Conservation (phyloP, 495 filamentous ascomycete genomes). For the Neurospora sp. region DNA sequence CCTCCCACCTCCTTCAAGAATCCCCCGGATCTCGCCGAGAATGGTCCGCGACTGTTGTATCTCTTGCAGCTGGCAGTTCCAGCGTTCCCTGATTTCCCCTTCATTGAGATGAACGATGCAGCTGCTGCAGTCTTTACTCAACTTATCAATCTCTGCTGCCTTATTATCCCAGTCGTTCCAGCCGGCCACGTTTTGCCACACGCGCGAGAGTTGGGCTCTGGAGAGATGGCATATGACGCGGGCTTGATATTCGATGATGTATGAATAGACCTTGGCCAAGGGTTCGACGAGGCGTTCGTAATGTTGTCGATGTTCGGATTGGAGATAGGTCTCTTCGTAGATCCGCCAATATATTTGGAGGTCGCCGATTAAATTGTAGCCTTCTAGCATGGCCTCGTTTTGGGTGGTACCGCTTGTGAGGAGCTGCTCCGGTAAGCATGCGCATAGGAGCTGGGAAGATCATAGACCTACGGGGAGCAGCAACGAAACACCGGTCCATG, state of each 20-base stretch:
- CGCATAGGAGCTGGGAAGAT: not conserved
- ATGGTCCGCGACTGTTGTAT: conserved; percentile 13
- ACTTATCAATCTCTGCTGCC: conserved; percentile 8
- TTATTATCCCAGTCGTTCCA: conserved; percentile 13
- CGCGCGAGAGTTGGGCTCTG: conserved; percentile 15
- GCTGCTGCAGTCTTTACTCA: conserved; percentile 6
- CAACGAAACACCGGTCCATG: conserved; percentile 23
- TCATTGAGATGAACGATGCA: conserved; percentile 3
- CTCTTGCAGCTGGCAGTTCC: conserved; percentile 7
- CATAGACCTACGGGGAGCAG: conserved; percentile 18
- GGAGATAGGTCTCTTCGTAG: conserved; percentile 13
- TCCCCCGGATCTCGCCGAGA: conserved; percentile 6
- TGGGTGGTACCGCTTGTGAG: conserved; percentile 13
- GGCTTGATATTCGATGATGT: conserved; percentile 28
- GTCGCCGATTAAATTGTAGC: conserved; percentile 10
- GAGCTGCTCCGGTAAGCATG: conserved; percentile 4
- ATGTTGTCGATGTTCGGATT: conserved; percentile 1
- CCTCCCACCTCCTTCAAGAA: conserved; percentile 3
- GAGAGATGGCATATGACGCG: conserved; percentile 24
- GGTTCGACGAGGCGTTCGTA: conserved; percentile 3
- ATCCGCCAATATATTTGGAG: conserved; percentile 14
- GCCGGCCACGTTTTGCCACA: conserved; percentile 13
- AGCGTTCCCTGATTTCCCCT: conserved; percentile 6
- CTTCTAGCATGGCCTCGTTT: conserved; percentile 15
- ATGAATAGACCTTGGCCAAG: conserved; percentile 18